Percentiles rank a stretch among this genome's conserved stretches.
Conservation (phyloP, 768 basidiomycete species). For the Mycena venus region DNA sequence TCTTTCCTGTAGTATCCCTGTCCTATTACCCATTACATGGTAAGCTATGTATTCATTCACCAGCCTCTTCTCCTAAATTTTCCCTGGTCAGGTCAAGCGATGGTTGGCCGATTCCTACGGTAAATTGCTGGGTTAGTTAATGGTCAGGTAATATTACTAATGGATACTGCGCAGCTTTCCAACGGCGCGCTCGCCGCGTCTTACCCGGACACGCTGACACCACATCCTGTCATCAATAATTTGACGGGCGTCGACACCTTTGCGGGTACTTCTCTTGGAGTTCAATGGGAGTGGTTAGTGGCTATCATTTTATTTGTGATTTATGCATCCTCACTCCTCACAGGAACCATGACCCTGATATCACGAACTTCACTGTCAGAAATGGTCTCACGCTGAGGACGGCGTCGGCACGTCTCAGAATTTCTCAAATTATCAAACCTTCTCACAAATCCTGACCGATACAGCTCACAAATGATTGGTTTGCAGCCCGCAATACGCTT, state of each 20-base stretch:
- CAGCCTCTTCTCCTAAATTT: neutral
- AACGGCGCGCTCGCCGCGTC: slow-evolving; percentile 30
- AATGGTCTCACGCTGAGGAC: slow-evolving; percentile 35
- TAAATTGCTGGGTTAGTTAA: neutral
- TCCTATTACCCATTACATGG: slow-evolving; percentile 35
- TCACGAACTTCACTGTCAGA: slow-evolving; percentile 29
- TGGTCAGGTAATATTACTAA: neutral
- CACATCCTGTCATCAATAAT: slow-evolving; percentile 21
- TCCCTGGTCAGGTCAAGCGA: slow-evolving; percentile 9
- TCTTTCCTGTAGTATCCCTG: slow-evolving; percentile 19
- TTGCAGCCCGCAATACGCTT: slow-evolving; percentile 36
- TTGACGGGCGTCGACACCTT: slow-evolving; percentile 32
- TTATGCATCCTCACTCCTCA: neutral
- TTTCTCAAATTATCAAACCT: neutral
- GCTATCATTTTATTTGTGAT: neutral
- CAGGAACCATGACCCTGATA: slow-evolving; percentile 36
- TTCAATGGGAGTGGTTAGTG: slow-evolving; percentile 33
- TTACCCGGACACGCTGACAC: slow-evolving; percentile 27
- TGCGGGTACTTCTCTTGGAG: slow-evolving; percentile 23
- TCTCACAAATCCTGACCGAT: neutral
- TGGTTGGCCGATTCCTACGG: slow-evolving; percentile 31
- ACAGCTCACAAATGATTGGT: slow-evolving; percentile 28
- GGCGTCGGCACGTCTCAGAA: slow-evolving; percentile 23
- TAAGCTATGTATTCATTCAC: neutral
- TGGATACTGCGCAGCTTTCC: slow-evolving; percentile 14